Base-by-base conservation (phyloP, 176 grass and related monocot genomes). In the Eleusine coracana region DNA sequence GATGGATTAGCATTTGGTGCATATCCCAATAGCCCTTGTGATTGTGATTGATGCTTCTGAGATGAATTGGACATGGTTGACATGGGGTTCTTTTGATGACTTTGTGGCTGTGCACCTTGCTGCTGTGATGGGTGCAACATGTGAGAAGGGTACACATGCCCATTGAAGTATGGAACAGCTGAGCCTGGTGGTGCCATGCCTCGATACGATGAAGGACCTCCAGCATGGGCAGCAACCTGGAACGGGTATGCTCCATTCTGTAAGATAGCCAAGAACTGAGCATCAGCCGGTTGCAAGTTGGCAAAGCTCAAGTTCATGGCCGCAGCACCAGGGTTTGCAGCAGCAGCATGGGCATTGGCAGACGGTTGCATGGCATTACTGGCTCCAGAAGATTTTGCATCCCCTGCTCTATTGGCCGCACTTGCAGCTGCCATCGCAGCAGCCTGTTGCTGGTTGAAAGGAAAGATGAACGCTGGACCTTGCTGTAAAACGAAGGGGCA, bases 301-400 rank as follows among this genome's bases (percentile, higher is more conserved):
- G 85, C 83, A 85, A 99, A 99, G 82, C 97, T 99, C 85, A 99
- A 81, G 71, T 99, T 99, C 91, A 96, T 88, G 25, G 93, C 54
- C 11, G 78, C 13, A 0, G 89, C 81, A 65, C 91, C 93, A 61
- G 86, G 49, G 42, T 82, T 91, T 38, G 58, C 87, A 66, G 83
- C 41, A 16, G 86, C 66, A 75, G 83, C 45, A 42, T 64, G 73
- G 7, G 86, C 68, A 59, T 78, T 73, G 34, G 72, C 87, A 83
- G 91, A 76, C 7, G 80, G 70, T 20, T 83, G 80, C 77, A 83
- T 78, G 2, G 56, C 70, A 87, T 83, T 83, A 44, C 78, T 79
- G 48, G 55, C 55, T 23, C 79, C 82, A 74, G 82, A 66, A 42
- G 93, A 86, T 83, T 92, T 95, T 77, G 82, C 59, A 70, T 89